These are phyloP conservation scores for Penicillium argentinense DNA, from an alignment of 495 filamentous ascomycete species.

Conservation along the genomic window DNA sequence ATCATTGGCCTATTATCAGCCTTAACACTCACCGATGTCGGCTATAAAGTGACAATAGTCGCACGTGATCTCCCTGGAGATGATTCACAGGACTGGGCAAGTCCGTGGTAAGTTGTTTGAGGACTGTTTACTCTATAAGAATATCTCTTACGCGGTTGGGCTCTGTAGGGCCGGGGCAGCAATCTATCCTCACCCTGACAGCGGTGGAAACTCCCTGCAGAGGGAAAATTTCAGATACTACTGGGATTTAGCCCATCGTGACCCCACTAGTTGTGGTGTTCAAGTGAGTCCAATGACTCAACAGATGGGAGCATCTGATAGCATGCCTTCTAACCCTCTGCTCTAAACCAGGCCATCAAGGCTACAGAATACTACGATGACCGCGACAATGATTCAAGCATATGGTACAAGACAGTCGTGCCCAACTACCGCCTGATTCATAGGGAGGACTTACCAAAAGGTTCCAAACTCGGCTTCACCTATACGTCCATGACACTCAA, in stretches of 20 bases:
- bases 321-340: too few relatives aligned
- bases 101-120: slow-evolving; percentile 13
- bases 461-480: slow-evolving; percentile 10
- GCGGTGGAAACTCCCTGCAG: slow-evolving; percentile 6
- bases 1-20: slow-evolving; percentile 21
- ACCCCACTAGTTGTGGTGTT: slow-evolving; percentile 19
- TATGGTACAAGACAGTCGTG: slow-evolving; percentile 20
- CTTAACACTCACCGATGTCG: slow-evolving; percentile 16
- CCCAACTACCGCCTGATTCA: slow-evolving; percentile 11
- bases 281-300: slow-evolving; percentile 14
- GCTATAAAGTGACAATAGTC: slow-evolving; percentile 21
- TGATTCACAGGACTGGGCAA: slow-evolving; percentile 20
- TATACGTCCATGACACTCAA: slow-evolving; percentile 17
- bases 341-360: slow-evolving; percentile 9
- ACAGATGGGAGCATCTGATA: too few relatives aligned
- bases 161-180: slow-evolving; percentile 15
- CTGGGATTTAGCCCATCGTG: slow-evolving; percentile 20
- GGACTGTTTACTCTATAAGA: not conserved
- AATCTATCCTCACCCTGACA: slow-evolving; percentile 17
- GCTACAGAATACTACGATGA: slow-evolving; percentile 20
- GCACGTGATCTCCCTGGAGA: slow-evolving; percentile 21
- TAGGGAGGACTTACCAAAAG: slow-evolving; percentile 1
- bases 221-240: slow-evolving; percentile 16
- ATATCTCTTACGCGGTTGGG: not conserved
- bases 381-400: slow-evolving; percentile 14